Evolutionary conservation across 2,329 filamentous ascomycete genomes (phyloP).

Genomic region (Alternaria burnsii): DNA sequence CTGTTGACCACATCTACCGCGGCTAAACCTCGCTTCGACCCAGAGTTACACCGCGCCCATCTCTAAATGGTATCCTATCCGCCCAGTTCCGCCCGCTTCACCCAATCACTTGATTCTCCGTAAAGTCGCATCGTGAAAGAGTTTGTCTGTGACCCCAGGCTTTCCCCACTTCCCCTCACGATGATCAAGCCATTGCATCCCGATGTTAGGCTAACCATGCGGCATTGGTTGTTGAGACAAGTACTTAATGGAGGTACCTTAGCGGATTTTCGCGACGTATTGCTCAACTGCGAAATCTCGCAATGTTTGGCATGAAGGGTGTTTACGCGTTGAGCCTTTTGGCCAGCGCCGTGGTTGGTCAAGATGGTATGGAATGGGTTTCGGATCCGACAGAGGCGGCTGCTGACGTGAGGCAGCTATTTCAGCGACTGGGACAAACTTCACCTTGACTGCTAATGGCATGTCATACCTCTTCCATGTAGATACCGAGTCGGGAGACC

Average conservation of each 20-base stretch:
- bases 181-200: slow-evolving; percentile 6
- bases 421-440: slow-evolving; percentile 63
- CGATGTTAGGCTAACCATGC: slow-evolving; percentile 10
- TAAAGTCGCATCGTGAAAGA: slow-evolving; percentile 4
- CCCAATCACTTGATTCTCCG: slow-evolving; percentile 22
- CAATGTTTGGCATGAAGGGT: slow-evolving; percentile 16
- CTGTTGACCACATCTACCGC: slow-evolving; percentile 3
- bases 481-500: slow-evolving; percentile 63
- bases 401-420: slow-evolving; percentile 54
- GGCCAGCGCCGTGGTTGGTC: slow-evolving; percentile 22
- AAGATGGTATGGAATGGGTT: slow-evolving; percentile 23
- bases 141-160: slow-evolving; percentile 18
- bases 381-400: background rate
- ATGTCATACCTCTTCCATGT: slow-evolving; percentile 72
- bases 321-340: slow-evolving; percentile 23
- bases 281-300: slow-evolving; percentile 1
- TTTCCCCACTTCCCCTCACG: slow-evolving; percentile 30
- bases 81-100: background rate
- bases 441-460: slow-evolving; percentile 64
- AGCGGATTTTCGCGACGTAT: slow-evolving; percentile 4
- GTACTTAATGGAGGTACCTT: slow-evolving; percentile 17
- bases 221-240: slow-evolving; percentile 8
- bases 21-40: slow-evolving; percentile 5
- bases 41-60: background rate
- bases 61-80: slow-evolving; percentile 3